Evolutionary conservation across 129 eudicot genomes (phyloP), one percentile per base, ranked within the genome.

Genomic region (Tanacetum coccineum): DNA sequence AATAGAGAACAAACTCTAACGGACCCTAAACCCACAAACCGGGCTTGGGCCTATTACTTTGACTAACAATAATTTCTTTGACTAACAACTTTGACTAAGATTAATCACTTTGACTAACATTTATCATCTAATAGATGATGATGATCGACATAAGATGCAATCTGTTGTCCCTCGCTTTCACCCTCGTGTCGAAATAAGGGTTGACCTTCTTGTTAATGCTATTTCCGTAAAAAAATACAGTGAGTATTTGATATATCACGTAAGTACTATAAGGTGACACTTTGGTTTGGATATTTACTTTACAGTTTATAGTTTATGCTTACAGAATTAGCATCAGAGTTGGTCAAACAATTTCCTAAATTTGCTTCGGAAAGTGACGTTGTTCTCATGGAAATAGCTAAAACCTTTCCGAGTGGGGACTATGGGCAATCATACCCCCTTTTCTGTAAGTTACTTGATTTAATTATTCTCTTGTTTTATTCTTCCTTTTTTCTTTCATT

Each of bases 321-420:
- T 71, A 6, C 48, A 71, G 75, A 9, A 11, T 15, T 28, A 59
- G 75, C 75, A 18, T 6, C 3, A 7, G 4, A 3, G 13, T 11
- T 59, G 0, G 1, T 71, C 8, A 0, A 60, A 0, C 11, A 6
- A 1, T 32, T n/a, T 13, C 61, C 60, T 15, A 0, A 3, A 2
- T 47, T 6, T 15, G 51, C 68, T 45, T 3, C 1, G 9, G 0
- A 12, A 71, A 71, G 22, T 47, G 75, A 71, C 3, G 15, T 7
- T 2, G 68, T 48, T 3, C 68, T 71, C 22, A 47, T 60, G 75
- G 75, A 67, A 0, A 15, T 71, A 13, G 51, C 75, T 59, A 59
- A 9, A 48, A 71, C 36, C 13, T 71, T 45, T 47, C 75, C 75
- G 9, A 60, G 12, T 28, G 68, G 58, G 59, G 1, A 13, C 51